Conservation (phyloP, 495 filamentous ascomycete species). For the Xylaria scruposa region DNA sequence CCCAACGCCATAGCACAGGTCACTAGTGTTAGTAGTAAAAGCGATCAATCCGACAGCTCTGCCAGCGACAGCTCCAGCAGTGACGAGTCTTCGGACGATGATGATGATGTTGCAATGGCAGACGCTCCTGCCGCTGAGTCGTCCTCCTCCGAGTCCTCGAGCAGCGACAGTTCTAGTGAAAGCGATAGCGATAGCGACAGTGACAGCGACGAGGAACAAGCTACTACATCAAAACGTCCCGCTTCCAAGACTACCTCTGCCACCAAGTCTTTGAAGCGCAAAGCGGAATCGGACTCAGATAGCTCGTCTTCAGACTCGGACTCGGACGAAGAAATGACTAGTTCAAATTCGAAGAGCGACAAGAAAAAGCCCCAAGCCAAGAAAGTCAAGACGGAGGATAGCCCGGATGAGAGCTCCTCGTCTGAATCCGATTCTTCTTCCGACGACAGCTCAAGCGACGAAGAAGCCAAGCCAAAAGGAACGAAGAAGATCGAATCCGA, state of each 20-base stretch:
- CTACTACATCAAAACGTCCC: slow-evolving; percentile 29
- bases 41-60: slow-evolving; percentile 45
- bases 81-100: slow-evolving; percentile 30
- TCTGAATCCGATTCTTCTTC: slow-evolving; percentile 54
- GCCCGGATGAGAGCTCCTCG: slow-evolving; percentile 37
- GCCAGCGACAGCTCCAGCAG: slow-evolving; percentile 40
- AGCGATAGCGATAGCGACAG: slow-evolving; percentile 56
- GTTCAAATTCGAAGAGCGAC: slow-evolving; percentile 28
- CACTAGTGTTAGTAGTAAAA: slow-evolving; percentile 49
- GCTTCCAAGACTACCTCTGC: slow-evolving; percentile 28
- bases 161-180: slow-evolving; percentile 54
- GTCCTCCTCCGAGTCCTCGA: slow-evolving; percentile 48
- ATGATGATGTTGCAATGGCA: slow-evolving; percentile 66
- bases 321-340: slow-evolving; percentile 44
- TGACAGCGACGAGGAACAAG: slow-evolving; percentile 57
- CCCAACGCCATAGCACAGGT: slow-evolving; percentile 44
- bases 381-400: slow-evolving; percentile 37
- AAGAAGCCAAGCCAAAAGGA: slow-evolving; percentile 36
- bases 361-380: slow-evolving; percentile 37
- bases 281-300: slow-evolving; percentile 60
- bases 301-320: slow-evolving; percentile 50
- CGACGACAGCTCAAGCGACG: slow-evolving; percentile 44
- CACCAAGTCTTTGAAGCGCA: slow-evolving; percentile 62
- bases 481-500: slow-evolving; percentile 33
- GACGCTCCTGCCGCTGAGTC: slow-evolving; percentile 54